These are phyloP conservation scores for Lachnellula hyalina DNA, from an alignment of 2,329 filamentous ascomycete genomes.

Conservation along the genomic window DNA sequence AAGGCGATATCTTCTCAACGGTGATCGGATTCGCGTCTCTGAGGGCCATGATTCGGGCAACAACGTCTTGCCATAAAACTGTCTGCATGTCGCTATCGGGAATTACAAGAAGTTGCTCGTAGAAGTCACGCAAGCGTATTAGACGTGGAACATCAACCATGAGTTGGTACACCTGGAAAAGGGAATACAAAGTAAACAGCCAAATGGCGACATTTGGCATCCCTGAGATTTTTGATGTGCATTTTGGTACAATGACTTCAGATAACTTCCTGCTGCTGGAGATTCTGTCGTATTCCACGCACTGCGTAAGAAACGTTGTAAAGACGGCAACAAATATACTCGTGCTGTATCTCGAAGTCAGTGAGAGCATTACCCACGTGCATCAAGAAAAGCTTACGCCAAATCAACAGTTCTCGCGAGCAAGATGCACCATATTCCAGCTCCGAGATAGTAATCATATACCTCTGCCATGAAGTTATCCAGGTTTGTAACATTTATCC, in stretches of 20 bases:
- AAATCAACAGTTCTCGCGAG: slow-evolving; percentile 52
- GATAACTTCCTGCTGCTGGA: slow-evolving; percentile 43
- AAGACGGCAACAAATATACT: slow-evolving; percentile 64
- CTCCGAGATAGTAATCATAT: slow-evolving; percentile 62
- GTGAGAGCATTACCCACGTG: not conserved
- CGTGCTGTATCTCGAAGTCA: slow-evolving; percentile 39
- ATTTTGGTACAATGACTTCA: slow-evolving; percentile 56
- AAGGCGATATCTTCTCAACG: slow-evolving; percentile 53
- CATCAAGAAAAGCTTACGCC: slow-evolving; percentile 38
- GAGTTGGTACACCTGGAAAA: slow-evolving; percentile 53
- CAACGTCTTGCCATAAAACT: slow-evolving; percentile 68
- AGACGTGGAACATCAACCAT: slow-evolving; percentile 54
- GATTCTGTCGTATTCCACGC: slow-evolving; percentile 60
- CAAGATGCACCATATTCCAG: slow-evolving; percentile 65
- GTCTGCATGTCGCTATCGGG: slow-evolving; percentile 68
- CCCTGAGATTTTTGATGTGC: slow-evolving; percentile 38
- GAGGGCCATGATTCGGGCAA: slow-evolving; percentile 64
- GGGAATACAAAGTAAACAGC: slow-evolving; percentile 61
- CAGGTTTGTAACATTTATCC: slow-evolving; percentile 66
- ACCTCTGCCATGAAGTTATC: slow-evolving; percentile 65
- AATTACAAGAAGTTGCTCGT: slow-evolving; percentile 60
- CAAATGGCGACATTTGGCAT: slow-evolving; percentile 42
- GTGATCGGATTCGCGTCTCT: slow-evolving; percentile 64
- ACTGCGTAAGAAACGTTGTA: slow-evolving; percentile 62
- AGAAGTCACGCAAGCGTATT: slow-evolving; percentile 64